Percentiles rank a stretch among this genome's conserved stretches.
Evolutionary conservation across 2,329 filamentous ascomycete genomes (phyloP).

Genomic region (Colletotrichum nymphaeae): DNA sequence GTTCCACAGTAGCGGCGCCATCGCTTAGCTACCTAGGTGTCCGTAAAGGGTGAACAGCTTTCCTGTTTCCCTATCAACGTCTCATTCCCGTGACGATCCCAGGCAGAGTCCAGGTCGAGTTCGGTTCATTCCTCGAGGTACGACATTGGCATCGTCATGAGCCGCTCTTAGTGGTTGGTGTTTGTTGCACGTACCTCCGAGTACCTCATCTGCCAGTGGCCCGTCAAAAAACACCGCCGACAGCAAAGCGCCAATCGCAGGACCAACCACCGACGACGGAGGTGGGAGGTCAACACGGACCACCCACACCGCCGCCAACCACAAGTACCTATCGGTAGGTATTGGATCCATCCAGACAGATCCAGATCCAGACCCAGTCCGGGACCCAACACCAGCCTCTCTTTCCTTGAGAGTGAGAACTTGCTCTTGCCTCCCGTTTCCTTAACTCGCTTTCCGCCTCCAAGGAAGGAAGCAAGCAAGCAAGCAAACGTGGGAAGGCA

Average conservation of each 20-base stretch:
- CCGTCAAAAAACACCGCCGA: background rate
- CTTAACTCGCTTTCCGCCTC: background rate
- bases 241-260: background rate
- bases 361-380: background rate
- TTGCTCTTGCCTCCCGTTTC: background rate
- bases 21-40: background rate
- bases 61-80: background rate
- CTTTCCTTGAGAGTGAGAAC: background rate
- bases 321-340: background rate
- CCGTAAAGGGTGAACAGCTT: background rate
- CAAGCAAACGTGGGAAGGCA: background rate
- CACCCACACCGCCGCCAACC: constrained; percentile 9
- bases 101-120: constrained; percentile 2
- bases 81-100: background rate
- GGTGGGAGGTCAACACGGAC: constrained; percentile 3
- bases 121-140: background rate
- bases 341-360: background rate
- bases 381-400: background rate
- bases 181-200: constrained; percentile 1
- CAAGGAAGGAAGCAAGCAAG: background rate
- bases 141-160: background rate
- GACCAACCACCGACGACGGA: background rate
- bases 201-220: constrained; percentile 5
- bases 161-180: background rate
- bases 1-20: background rate